Evolutionary conservation across 371 early-diverging fungal species (phyloP).

Genomic region (Mucor indicus): DNA sequence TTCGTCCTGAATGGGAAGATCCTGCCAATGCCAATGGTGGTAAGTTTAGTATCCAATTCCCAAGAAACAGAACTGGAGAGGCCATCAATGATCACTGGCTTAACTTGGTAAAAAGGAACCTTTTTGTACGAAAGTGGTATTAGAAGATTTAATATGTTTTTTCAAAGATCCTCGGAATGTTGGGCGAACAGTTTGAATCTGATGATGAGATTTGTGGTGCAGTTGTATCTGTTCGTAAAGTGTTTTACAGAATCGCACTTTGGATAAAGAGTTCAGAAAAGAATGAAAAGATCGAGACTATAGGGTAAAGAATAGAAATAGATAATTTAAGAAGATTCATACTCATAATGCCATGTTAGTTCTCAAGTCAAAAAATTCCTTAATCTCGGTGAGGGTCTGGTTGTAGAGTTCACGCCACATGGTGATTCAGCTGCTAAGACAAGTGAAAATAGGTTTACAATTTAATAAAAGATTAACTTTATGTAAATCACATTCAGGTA

Average conservation of each 20-base stretch:
- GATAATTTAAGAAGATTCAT: not conserved
- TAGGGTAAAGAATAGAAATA: slow-evolving; percentile 51
- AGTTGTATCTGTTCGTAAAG: slow-evolving; percentile 84
- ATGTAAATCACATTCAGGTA: too few relatives aligned
- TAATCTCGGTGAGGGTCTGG: slow-evolving; percentile 12
- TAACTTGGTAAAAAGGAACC: slow-evolving; percentile 72
- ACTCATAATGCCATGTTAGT: too few relatives aligned
- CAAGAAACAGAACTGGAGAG: slow-evolving; percentile 57
- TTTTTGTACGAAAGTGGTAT: not conserved
- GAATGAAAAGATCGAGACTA: slow-evolving; percentile 51
- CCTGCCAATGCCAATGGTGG: slow-evolving; percentile 91
- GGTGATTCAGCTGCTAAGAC: slow-evolving; percentile 24
- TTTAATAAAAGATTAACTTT: slow-evolving; percentile 5
- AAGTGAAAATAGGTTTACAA: slow-evolving; percentile 21
- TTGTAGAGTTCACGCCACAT: slow-evolving; percentile 31
- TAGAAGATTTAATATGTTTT: not conserved
- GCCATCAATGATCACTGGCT: slow-evolving; percentile 85
- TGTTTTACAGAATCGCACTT: slow-evolving; percentile 79
- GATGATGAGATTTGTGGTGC: slow-evolving; percentile 88
- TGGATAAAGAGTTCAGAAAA: slow-evolving; percentile 83
- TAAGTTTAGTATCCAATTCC: slow-evolving; percentile 87
- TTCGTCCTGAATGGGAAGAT: slow-evolving; percentile 99
- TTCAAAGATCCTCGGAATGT: slow-evolving; percentile 73
- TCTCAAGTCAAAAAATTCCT: slow-evolving; percentile 51
- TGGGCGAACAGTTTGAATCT: slow-evolving; percentile 86